Percentiles rank a stretch among this genome's conserved stretches.
Conservation (phyloP, 2,329 filamentous ascomycete genomes). For the Neurospora sp. region DNA sequence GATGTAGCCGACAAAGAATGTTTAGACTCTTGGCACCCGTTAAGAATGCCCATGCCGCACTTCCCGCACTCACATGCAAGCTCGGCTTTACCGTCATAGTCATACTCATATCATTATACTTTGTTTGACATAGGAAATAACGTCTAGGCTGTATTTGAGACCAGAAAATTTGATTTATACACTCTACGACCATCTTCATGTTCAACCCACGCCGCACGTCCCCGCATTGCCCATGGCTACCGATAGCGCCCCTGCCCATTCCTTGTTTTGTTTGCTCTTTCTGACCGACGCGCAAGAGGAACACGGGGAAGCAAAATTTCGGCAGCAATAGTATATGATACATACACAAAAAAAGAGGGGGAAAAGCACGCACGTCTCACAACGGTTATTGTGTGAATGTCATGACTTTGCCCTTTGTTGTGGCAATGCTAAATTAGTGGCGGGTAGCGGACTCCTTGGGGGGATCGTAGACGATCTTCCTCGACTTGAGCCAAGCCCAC, state of each 20-base stretch:
- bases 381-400: slow-evolving; percentile 25
- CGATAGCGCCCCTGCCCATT: slow-evolving; percentile 12
- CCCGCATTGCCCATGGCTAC: slow-evolving; percentile 9
- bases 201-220: slow-evolving; percentile 10
- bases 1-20: not conserved
- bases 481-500: slow-evolving; percentile 92
- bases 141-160: slow-evolving; percentile 28
- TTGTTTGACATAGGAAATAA: slow-evolving; percentile 8
- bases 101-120: not conserved
- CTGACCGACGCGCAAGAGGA: slow-evolving; percentile 19
- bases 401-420: slow-evolving; percentile 5
- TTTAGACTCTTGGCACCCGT: not conserved
- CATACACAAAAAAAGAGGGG: slow-evolving; percentile 20
- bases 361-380: slow-evolving; percentile 19
- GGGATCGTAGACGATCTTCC: slow-evolving; percentile 84
- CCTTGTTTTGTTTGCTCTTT: slow-evolving; percentile 16
- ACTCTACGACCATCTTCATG: slow-evolving; percentile 27
- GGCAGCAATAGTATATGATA: slow-evolving; percentile 21
- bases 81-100: not conserved
- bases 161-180: slow-evolving; percentile 38
- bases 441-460: slow-evolving; percentile 45
- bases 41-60: not conserved
- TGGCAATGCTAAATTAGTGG: slow-evolving; percentile 27
- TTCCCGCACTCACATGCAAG: not conserved
- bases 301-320: slow-evolving; percentile 17